These are phyloP conservation scores for Fusarium mexicanum DNA, from an alignment of 2,329 filamentous ascomycete species.

Conservation along the genomic window DNA sequence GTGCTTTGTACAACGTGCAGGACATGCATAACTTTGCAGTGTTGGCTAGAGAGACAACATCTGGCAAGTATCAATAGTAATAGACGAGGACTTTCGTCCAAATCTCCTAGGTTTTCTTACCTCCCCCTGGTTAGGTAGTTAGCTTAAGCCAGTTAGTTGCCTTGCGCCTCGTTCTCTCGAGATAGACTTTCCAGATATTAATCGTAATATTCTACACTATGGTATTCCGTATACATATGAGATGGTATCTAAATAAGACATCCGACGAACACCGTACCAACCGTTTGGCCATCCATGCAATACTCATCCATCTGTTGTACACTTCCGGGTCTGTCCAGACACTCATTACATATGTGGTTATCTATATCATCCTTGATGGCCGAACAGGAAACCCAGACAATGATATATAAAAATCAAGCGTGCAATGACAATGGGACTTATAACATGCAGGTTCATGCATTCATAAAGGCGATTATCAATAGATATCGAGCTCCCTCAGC, in stretches of 20 bases:
- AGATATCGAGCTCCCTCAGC: constrained; percentile 50
- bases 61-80: neutral
- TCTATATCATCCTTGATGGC: neutral
- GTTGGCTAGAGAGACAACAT: neutral
- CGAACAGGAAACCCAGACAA: neutral
- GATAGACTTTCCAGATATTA: constrained; percentile 1
- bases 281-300: constrained; percentile 19
- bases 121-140: neutral
- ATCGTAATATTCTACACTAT: constrained; percentile 32
- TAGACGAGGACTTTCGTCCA: neutral
- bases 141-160: neutral
- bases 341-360: constrained; percentile 33
- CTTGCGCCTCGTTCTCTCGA: neutral
- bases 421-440: neutral
- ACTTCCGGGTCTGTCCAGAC: constrained; percentile 25
- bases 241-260: constrained; percentile 40
- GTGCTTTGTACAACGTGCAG: neutral
- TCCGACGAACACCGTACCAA: constrained; percentile 28
- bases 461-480: constrained; percentile 33
- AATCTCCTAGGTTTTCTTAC: neutral
- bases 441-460: neutral
- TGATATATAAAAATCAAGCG: constrained; percentile 2
- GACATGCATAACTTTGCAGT: neutral
- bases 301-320: constrained; percentile 9
- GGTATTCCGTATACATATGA: constrained; percentile 27